Base-by-base conservation (phyloP, 2,329 filamentous ascomycete genomes). In the Penicillium verrucosum region DNA sequence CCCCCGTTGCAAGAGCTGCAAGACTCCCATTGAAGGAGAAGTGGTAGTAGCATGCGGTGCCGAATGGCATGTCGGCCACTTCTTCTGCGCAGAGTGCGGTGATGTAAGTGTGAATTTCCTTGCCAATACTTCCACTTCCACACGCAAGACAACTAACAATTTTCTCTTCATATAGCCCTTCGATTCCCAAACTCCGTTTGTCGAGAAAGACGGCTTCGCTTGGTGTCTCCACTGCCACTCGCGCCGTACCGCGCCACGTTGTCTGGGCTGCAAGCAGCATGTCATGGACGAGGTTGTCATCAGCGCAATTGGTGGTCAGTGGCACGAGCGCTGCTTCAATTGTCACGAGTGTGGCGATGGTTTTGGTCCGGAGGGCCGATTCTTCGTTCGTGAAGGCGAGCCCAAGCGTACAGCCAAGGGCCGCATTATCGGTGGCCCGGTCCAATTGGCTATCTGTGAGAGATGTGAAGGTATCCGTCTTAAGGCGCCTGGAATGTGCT, bases 71-170 rank as follows among this genome's bases (percentile, higher is more conserved):
- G 89, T 90, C 51, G 94, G 94, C 0, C 94, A 99, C 77, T 99
- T 99, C 78, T 99, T 99, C 82, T 99, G 94, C 71, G 94, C 94
- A 41, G 92, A 99, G 80, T 99, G 94, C 72, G 94, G 94, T 64
- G 93, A 99, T 77, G 77, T 80, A 73, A 58, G 76, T 61, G 54
- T 38, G 12, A 8, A 25, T n/a, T 40, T 47, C 21, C 18, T 11
- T 11, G 30, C 18, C 32, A 4, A 38, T 41, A 3, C 37, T 11
- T 14, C 3, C 27, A 3, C 37, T 11, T 14, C 3, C 27, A 21
- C 53, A 36, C 57, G 3, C 11, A 10, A 36, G 29, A 44, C 68
- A 60, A 66, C 60, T 57, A 16, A 60, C 32, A 36, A 38, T 16
- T 38, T 38, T 32, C 2, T 40, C 10, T 27, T 44, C 14, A 16